Percentiles rank a stretch among this genome's conserved stretches.
Conservation (phyloP, 441 rosid species). For the Macaranga tanarius region DNA sequence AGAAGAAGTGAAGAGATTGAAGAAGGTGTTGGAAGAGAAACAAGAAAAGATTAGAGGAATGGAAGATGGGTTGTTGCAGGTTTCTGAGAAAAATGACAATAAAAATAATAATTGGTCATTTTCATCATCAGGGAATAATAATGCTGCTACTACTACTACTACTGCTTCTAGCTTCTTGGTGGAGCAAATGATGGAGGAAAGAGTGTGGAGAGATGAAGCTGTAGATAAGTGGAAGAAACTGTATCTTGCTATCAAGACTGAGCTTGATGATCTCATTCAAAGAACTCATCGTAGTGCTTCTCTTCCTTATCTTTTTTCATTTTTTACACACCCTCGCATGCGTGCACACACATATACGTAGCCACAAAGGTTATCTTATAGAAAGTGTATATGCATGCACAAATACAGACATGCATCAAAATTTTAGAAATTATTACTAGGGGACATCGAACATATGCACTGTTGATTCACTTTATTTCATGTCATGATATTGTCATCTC, state of each 20-base stretch:
- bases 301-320: constrained; percentile 1
- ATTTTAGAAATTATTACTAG: neutral
- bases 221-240: constrained; percentile 83
- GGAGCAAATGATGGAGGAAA: constrained; percentile 67
- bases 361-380: neutral
- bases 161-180: constrained; percentile 29
- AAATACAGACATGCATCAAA: neutral
- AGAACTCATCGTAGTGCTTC: constrained; percentile 44
- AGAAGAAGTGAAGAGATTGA: constrained; percentile 61
- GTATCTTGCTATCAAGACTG: constrained; percentile 72
- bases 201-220: constrained; percentile 63
- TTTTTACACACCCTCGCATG: too few relatives aligned
- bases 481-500: constrained; percentile 3
- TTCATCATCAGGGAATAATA: constrained; percentile 14
- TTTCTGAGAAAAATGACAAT: constrained; percentile 20
- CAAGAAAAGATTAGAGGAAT: constrained; percentile 38
- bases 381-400: neutral
- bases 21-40: constrained; percentile 45
- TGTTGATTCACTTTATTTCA: constrained; percentile 11
- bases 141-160: neutral
- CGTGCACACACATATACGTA: neutral
- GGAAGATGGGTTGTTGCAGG: constrained; percentile 20
- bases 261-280: constrained; percentile 80
- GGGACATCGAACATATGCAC: neutral
- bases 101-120: constrained; percentile 26